Percentiles rank a stretch among this genome's conserved stretches.
Evolutionary conservation across 2,329 filamentous ascomycete genomes (phyloP).

Genomic region (Alternaria infectoria): DNA sequence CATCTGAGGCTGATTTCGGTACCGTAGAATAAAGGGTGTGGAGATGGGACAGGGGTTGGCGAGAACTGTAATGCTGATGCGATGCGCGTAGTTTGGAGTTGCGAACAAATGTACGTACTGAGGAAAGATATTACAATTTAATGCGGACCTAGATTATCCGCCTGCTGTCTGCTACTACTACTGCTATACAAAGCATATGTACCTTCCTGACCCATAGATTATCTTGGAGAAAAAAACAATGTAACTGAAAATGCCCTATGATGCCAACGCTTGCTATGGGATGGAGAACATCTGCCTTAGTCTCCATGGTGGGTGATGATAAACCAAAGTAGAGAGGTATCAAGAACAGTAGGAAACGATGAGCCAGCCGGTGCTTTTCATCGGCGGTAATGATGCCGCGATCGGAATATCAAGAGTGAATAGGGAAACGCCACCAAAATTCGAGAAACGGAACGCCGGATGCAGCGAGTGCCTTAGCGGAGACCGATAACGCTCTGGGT

Average conservation of each 20-base stretch:
- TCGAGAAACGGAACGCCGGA: constrained; percentile 20
- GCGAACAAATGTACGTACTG: not conserved
- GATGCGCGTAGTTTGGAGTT: not conserved
- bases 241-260: constrained; percentile 8
- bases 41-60: not conserved
- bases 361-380: constrained; percentile 16
- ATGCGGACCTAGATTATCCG: constrained; percentile 1
- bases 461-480: constrained; percentile 57
- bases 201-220: constrained; percentile 8
- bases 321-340: constrained; percentile 32
- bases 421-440: constrained; percentile 17
- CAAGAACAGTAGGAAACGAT: constrained; percentile 28
- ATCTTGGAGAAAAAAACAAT: constrained; percentile 14
- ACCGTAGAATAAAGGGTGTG: not conserved
- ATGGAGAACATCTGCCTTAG: constrained; percentile 28
- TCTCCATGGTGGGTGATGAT: constrained; percentile 9
- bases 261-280: constrained; percentile 28
- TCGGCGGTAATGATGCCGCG: constrained; percentile 13
- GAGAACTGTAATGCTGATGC: not conserved
- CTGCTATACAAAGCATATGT: constrained; percentile 24
- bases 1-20: constrained; percentile 2
- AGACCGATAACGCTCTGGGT: constrained; percentile 81
- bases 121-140: constrained; percentile 23
- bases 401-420: constrained; percentile 6
- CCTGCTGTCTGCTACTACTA: constrained; percentile 3